Base-by-base conservation (phyloP, 2,329 filamentous ascomycete species). In the Lecanoromycetidae sp. region DNA sequence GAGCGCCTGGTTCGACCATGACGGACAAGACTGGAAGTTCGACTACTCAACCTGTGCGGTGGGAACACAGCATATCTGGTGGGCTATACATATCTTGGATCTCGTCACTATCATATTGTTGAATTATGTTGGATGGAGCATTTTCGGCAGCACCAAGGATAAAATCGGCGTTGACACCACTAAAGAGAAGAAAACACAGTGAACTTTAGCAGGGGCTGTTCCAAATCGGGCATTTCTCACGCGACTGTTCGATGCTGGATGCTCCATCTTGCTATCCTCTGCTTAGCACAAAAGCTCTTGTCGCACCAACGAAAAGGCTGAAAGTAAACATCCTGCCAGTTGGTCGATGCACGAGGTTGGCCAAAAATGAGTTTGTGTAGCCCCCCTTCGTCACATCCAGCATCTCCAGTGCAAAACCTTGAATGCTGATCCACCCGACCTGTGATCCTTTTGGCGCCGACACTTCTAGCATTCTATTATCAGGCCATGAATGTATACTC, bases 21-120 rank as follows among this genome's bases (percentile, higher is more conserved):
- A 72, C 2, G 63, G 65, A 1, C 80, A 77, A 71, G 77, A 84
- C 61, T 98, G 91, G 91, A 74, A 74, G 54, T 84, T 84, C 55
- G 85, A 90, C 56, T 91, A 91, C 56, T 71, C 70, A 7, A 83
- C 77, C 53, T 98, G 91, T 61, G 72, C 76, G 2, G 67, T 94
- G 29, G 91, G 91, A 0, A 77, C 80, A 20, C 90, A 95, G 71
- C 87, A 94, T 67, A 74, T 88, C 44, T 98, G 91, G 91, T 98
- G 91, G 91, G 72, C 77, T 4, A 79, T 91, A 5, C 88, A 96
- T 68, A 72, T 88, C 37, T 45, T 54, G 29, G 50, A 54, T 22
- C 30, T 51, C 15, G 36, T 54, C 22, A 52, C 52, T 8, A 13
- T 52, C 32, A 23, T 41, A 0, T 44, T 50, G 3, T 42, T 44